Conservation (phyloP, 441 rosid species). For the Populus hybrid region DNA sequence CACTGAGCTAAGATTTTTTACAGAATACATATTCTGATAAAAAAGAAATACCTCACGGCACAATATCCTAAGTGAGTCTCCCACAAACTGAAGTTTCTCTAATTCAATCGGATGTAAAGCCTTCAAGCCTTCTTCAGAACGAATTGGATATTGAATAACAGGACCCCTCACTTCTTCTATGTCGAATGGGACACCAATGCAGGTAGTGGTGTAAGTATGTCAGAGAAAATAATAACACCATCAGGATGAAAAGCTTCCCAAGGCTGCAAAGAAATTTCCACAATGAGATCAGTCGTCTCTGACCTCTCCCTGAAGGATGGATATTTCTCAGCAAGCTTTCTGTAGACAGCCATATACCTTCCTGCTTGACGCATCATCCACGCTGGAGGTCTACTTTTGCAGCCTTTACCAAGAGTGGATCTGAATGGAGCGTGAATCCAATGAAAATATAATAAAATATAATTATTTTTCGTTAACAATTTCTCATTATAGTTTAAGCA, state of each 20-base stretch:
- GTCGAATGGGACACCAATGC: constrained; percentile 92
- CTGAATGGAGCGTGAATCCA: constrained; percentile 31
- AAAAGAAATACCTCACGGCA: constrained; percentile 63
- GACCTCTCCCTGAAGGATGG: constrained; percentile 92
- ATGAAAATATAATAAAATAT: background rate
- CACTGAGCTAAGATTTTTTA: background rate
- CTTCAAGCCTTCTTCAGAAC: constrained; percentile 65
- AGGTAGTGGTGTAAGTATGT: constrained; percentile 92
- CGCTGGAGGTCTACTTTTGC: constrained; percentile 88
- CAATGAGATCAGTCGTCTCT: constrained; percentile 89
- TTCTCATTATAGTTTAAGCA: too few relatives aligned
- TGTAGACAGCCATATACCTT: constrained; percentile 93
- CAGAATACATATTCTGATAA: background rate
- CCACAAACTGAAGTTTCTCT: constrained; percentile 67
- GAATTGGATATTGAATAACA: constrained; percentile 70
- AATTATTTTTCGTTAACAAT: too few relatives aligned
- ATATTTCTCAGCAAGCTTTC: constrained; percentile 88
- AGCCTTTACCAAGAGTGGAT: constrained; percentile 87
- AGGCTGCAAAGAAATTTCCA: constrained; percentile 94
- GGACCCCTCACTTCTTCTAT: constrained; percentile 89
- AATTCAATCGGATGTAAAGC: constrained; percentile 74
- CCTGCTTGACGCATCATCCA: constrained; percentile 99
- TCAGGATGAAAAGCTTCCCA: constrained; percentile 93
- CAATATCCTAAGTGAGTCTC: constrained; percentile 72
- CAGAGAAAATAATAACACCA: constrained; percentile 93